These are phyloP conservation scores for Hypoxylon lienhwacheense DNA, from an alignment of 495 filamentous ascomycete species.

Conservation along the genomic window DNA sequence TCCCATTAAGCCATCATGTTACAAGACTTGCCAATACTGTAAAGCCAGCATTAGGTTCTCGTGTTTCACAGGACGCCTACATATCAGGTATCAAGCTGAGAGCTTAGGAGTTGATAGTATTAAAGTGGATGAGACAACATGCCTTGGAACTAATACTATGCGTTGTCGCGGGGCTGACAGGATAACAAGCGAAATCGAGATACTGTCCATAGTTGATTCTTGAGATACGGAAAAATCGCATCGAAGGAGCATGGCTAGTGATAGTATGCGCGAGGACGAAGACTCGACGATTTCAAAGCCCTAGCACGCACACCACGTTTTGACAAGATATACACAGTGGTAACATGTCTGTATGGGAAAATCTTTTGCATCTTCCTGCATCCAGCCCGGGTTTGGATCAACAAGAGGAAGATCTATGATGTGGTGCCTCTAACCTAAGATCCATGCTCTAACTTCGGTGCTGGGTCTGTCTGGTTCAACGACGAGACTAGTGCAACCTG, in stretches of 20 bases:
- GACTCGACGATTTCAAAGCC: constrained; percentile 6
- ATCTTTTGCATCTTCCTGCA: neutral
- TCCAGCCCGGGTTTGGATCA: neutral
- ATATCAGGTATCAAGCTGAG: no score
- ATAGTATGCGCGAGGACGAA: neutral
- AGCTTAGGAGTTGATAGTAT: no score
- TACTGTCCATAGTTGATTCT: neutral
- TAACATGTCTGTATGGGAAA: no score
- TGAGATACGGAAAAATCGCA: constrained; percentile 11
- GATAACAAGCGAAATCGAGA: neutral
- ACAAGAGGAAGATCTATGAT: neutral
- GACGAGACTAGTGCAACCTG: no score
- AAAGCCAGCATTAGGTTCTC: no score
- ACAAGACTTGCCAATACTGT: no score
- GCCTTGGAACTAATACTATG: no score
- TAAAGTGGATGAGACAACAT: no score
- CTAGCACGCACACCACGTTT: constrained; percentile 5
- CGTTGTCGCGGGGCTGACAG: no score
- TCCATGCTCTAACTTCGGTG: neutral
- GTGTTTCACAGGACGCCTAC: no score
- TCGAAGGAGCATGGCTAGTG: constrained; percentile 2
- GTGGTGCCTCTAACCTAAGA: constrained; percentile 6
- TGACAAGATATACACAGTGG: neutral
- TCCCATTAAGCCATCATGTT: no score
- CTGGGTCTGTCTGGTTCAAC: neutral